Evolutionary conservation across 192 early-diverging fungal species (phyloP).

Genomic region (Chytriomyces confervae): DNA sequence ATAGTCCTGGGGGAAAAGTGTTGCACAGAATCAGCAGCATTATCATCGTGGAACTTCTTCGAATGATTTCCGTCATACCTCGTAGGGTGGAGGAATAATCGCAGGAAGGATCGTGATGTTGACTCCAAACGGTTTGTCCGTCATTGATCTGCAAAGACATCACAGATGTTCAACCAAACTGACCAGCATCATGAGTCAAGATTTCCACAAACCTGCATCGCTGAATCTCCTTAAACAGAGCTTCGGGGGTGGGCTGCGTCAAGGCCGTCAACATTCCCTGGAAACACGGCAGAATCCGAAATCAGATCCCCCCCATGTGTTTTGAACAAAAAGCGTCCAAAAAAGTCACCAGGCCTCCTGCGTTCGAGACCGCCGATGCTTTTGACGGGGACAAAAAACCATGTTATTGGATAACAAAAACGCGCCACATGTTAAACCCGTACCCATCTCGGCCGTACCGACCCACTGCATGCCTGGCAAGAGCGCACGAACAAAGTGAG

Average conservation of each 20-base stretch:
- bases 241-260: conserved; percentile 74
- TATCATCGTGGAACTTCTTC: not conserved
- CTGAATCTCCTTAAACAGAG: conserved; percentile 62
- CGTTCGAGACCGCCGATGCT: conserved; percentile 30
- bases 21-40: not conserved
- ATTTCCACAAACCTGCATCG: conserved; percentile 16
- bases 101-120: conserved; percentile 72
- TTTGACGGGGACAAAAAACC: too few species aligned
- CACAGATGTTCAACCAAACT: not conserved
- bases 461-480: conserved; percentile 30
- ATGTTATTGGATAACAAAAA: not conserved
- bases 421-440: not conserved
- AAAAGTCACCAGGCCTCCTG: conserved; percentile 22
- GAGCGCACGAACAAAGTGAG: not conserved
- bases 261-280: conserved; percentile 67
- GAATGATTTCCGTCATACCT: conserved; percentile 26
- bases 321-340: not conserved
- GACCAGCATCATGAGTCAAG: not conserved
- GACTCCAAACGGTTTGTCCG: conserved; percentile 73
- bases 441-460: conserved; percentile 29
- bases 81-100: conserved; percentile 73
- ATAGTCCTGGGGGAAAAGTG: conserved; percentile 45
- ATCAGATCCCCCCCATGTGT: not conserved
- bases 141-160: conserved; percentile 65
- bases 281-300: not conserved